Conservation (phyloP, 2,329 filamentous ascomycete genomes). For the Scedosporium minutisporum region DNA sequence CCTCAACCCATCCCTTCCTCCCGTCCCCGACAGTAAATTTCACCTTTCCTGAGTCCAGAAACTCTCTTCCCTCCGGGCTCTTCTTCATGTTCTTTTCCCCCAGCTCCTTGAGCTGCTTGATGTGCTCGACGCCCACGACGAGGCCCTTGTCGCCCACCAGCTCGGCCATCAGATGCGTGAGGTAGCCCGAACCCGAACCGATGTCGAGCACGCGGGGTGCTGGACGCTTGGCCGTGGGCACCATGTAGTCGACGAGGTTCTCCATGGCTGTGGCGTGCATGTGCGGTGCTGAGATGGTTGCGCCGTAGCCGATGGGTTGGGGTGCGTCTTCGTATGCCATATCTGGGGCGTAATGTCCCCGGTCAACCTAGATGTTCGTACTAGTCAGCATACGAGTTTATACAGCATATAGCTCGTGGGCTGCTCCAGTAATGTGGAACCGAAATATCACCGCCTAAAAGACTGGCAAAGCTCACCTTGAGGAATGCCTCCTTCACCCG, state of each 20-base stretch:
- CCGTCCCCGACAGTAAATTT: slow-evolving; percentile 70
- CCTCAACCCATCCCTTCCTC: slow-evolving; percentile 51
- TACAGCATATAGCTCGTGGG: neutral
- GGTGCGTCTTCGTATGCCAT: slow-evolving; percentile 57
- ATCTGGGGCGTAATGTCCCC: slow-evolving; percentile 68
- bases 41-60: slow-evolving; percentile 57
- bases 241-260: slow-evolving; percentile 34
- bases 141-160: slow-evolving; percentile 46
- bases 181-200: slow-evolving; percentile 68
- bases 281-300: slow-evolving; percentile 51
- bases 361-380: slow-evolving; percentile 58
- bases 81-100: slow-evolving; percentile 58
- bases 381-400: neutral
- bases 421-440: neutral
- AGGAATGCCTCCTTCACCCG: slow-evolving; percentile 73
- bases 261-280: slow-evolving; percentile 50
- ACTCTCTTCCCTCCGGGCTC: slow-evolving; percentile 42
- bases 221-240: slow-evolving; percentile 22
- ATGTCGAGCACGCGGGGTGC: slow-evolving; percentile 57
- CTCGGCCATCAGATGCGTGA: slow-evolving; percentile 81
- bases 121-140: slow-evolving; percentile 69
- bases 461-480: slow-evolving; percentile 34
- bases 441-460: neutral
- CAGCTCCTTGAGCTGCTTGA: slow-evolving; percentile 51
- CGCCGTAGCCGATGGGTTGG: slow-evolving; percentile 43